phyloP scores from a whole-genome alignment of 225 moss, liverwort and hornwort genomes.

The Marchantia polymorpha region DNA sequence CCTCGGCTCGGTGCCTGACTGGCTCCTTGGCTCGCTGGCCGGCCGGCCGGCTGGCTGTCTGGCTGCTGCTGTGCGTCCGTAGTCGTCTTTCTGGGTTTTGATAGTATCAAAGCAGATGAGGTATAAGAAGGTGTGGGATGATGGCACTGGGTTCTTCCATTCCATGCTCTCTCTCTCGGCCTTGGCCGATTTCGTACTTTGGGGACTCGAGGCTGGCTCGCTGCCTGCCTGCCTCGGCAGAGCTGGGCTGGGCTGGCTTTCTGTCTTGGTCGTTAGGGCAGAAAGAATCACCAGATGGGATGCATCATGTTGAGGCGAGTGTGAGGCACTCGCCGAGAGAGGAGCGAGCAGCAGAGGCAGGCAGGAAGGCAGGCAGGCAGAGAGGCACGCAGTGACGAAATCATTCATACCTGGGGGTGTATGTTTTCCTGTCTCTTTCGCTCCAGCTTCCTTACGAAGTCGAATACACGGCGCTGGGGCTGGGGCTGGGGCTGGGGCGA shows the following conservation, averaged over 20 bases:
- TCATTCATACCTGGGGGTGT: constrained; percentile 12
- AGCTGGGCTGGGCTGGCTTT: neutral
- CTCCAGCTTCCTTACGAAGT: constrained; percentile 1
- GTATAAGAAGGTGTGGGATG: neutral
- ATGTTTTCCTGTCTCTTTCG: constrained; percentile 9
- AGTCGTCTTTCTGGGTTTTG: neutral
- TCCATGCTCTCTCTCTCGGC: neutral
- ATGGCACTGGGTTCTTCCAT: neutral
- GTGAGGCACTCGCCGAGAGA: neutral
- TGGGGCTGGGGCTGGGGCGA: too few relatives aligned
- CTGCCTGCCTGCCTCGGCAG: neutral
- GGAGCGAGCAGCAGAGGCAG: too few relatives aligned
- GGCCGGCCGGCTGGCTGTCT: neutral
- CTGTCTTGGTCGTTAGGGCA: neutral
- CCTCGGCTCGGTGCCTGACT: neutral
- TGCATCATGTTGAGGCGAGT: constrained; percentile 6
- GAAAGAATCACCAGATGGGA: constrained; percentile 4
- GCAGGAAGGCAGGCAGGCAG: neutral
- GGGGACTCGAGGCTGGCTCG: neutral
- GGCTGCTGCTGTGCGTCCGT: neutral
- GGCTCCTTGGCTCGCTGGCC: too few relatives aligned
- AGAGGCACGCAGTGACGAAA: neutral
- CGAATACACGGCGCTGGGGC: neutral
- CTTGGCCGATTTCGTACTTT: neutral
- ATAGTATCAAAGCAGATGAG: neutral